These are phyloP conservation scores for Cladosporium oxysporum DNA, from an alignment of 2,329 filamentous ascomycete species.

Conservation along the genomic window DNA sequence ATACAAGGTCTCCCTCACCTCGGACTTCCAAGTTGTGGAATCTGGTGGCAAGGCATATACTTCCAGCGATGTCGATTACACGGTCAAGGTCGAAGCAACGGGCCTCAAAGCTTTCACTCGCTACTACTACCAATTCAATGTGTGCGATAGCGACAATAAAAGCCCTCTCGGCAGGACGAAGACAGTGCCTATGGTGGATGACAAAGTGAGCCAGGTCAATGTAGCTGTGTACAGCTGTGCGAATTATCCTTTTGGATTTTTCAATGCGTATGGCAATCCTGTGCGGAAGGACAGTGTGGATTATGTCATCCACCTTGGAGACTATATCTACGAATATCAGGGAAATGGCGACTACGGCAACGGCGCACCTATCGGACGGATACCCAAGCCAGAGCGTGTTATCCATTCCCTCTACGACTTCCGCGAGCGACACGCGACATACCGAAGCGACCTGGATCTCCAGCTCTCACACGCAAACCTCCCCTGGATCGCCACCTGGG, in stretches of 20 bases:
- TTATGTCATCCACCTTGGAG: slow-evolving; percentile 39
- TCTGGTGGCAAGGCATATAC: slow-evolving; percentile 30
- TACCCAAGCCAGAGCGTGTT: slow-evolving; percentile 38
- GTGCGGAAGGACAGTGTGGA: slow-evolving; percentile 42
- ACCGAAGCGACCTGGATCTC: slow-evolving; percentile 45
- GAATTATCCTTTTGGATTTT: slow-evolving; percentile 32
- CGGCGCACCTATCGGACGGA: slow-evolving; percentile 24
- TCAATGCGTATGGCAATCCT: slow-evolving; percentile 33
- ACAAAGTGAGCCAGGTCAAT: slow-evolving; percentile 26
- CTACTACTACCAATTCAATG: slow-evolving; percentile 34
- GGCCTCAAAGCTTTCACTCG: slow-evolving; percentile 29
- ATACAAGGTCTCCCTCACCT: slow-evolving; percentile 25
- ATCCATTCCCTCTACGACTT: slow-evolving; percentile 49
- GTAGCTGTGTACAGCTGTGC: slow-evolving; percentile 33
- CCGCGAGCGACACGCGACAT: slow-evolving; percentile 42
- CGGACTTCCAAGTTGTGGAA: slow-evolving; percentile 23
- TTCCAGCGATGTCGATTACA: slow-evolving; percentile 34
- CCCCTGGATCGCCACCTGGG: slow-evolving; percentile 47
- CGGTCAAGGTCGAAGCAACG: slow-evolving; percentile 33
- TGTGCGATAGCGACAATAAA: slow-evolving; percentile 28
- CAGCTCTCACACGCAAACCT: slow-evolving; percentile 42
- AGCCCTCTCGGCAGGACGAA: slow-evolving; percentile 32
- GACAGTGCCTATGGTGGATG: slow-evolving; percentile 27
- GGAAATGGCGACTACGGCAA: slow-evolving; percentile 36
- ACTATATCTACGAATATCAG: slow-evolving; percentile 47